Evolutionary conservation across 2,329 filamentous ascomycete species (phyloP), one percentile per base, ranked within the genome.

Genomic region (Aspergillus hiratsukae): DNA sequence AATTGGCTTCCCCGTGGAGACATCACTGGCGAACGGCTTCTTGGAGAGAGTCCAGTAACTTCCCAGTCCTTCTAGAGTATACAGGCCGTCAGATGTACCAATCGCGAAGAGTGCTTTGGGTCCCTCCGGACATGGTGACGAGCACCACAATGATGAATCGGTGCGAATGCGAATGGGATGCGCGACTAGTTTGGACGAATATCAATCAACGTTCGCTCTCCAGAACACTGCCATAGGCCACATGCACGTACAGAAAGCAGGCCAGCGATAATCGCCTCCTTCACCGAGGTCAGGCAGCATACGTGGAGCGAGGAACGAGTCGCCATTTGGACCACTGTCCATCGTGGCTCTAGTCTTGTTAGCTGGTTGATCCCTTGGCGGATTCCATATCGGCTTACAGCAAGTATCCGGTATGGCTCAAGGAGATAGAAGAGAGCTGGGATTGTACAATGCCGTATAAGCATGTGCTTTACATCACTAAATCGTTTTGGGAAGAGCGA

Each of bases 1-100:
- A 7, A 52, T 56, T 37, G 61, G 60, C 10, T 63, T 58, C 3
- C 55, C 55, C 10, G 54, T 49, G 19, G 55, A 40, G 29, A 51
- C 48, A 23, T 65, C 62, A 19, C 58, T 58, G 7, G 65, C 61
- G 8, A 66, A 69, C 14, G 59, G 64, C 52, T 61, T 68, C 43
- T 69, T 66, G 1, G 63, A 67, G 23, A 74, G 52, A 2, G 61
- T 55, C 71, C 69, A 74, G 50, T 67, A 60, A 50, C 63, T 63
- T 3, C 59, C 64, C 7, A 62, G 55, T 17, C 67, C 67, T 48
- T 70, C 63, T 5, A 75, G 56, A 2, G 67, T 72, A 48, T 72
- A 59, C 9, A 76, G 60, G 14, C 73, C 73, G 2, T 70, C 63
- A 3, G 72, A 74, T 4, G 72, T 72, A 3, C 74, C 74, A 31